phyloP scores from a whole-genome alignment of 192 early-diverging fungal genomes.

The Oehlia diaphana region DNA sequence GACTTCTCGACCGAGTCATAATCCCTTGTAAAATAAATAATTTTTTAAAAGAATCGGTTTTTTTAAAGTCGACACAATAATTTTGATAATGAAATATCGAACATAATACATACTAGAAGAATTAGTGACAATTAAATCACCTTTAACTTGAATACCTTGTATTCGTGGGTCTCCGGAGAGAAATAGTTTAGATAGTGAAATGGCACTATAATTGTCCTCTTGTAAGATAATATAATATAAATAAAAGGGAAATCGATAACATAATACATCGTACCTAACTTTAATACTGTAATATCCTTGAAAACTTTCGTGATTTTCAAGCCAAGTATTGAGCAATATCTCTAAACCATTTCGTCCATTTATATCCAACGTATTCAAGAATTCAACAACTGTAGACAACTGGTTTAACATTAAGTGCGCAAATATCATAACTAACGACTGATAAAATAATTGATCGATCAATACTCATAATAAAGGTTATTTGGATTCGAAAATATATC shows the following conservation, averaged over 20 bases:
- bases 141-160: constrained; percentile 67
- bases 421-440: constrained; percentile 85
- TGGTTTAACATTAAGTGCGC: constrained; percentile 79
- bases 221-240: not conserved
- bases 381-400: constrained; percentile 68
- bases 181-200: constrained; percentile 77
- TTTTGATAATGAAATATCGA: constrained; percentile 15
- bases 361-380: constrained; percentile 63
- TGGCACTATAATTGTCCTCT: constrained; percentile 49
- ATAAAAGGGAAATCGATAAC: constrained; percentile 7
- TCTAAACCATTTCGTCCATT: constrained; percentile 69
- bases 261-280: constrained; percentile 54
- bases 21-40: constrained; percentile 40
- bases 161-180: constrained; percentile 66
- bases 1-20: constrained; percentile 55
- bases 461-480: not conserved
- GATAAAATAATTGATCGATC: not conserved
- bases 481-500: too few species aligned
- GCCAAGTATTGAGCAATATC: constrained; percentile 77
- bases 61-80: constrained; percentile 13
- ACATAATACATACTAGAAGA: constrained; percentile 25
- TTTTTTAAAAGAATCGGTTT: constrained; percentile 4
- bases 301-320: constrained; percentile 79
- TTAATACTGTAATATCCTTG: constrained; percentile 84
- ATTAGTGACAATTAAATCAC: constrained; percentile 62